These are phyloP conservation scores for Beauveria asiatica DNA, from an alignment of 2,329 filamentous ascomycete species.

Conservation along the genomic window DNA sequence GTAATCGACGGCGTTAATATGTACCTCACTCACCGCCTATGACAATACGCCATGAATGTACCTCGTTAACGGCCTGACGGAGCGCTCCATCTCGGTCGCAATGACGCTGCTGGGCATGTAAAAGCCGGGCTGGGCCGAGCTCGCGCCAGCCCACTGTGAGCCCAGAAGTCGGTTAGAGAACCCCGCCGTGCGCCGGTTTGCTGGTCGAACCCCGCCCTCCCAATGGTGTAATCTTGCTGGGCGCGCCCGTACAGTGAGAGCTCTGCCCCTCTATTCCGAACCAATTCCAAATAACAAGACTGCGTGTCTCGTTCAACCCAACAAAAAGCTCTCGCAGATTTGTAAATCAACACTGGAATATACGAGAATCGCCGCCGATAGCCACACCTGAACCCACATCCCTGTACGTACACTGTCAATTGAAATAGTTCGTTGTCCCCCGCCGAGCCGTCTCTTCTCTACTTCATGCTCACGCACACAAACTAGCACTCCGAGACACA, in stretches of 20 bases:
- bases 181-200: slow-evolving; percentile 1
- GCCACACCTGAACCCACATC: background rate
- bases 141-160: too few relatives aligned
- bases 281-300: slow-evolving; percentile 7
- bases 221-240: background rate
- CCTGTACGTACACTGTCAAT: background rate
- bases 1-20: background rate
- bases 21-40: background rate
- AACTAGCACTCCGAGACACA: background rate
- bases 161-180: background rate
- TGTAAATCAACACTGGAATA: background rate
- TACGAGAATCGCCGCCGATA: background rate
- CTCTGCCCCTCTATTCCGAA: slow-evolving; percentile 1
- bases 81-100: background rate
- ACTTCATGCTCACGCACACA: background rate
- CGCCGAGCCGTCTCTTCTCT: background rate
- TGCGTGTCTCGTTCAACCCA: background rate
- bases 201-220: background rate
- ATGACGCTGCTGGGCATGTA: background rate
- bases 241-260: background rate
- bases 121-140: slow-evolving; percentile 5
- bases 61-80: background rate
- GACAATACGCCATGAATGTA: background rate
- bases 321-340: background rate
- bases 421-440: background rate